A percentile compares a stretch with the other conserved stretches of the same genome.
Evolutionary conservation across 495 filamentous ascomycete species (phyloP).

Genomic region (Filosporella fistucella): DNA sequence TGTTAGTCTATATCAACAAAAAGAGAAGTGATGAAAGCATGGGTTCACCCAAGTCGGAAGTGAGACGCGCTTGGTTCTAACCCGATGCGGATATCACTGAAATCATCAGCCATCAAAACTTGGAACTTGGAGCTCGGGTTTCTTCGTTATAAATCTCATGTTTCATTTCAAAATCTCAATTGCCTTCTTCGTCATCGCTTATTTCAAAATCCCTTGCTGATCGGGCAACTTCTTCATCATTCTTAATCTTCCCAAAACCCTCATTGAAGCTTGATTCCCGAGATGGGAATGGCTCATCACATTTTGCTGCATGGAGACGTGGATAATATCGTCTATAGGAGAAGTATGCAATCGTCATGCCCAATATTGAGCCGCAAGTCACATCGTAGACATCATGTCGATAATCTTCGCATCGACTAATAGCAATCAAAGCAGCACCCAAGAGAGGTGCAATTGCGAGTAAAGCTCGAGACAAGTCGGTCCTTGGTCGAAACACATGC

Average conservation of each 20-base stretch:
- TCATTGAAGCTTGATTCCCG: conserved; percentile 19
- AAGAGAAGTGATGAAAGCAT: too few species aligned
- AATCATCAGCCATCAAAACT: too few species aligned
- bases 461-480: conserved; percentile 64
- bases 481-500: conserved; percentile 69
- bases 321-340: conserved; percentile 71
- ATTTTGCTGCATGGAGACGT: conserved; percentile 37
- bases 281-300: conserved; percentile 44
- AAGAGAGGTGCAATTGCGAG: conserved; percentile 66
- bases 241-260: conserved; percentile 24
- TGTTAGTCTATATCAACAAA: too few species aligned
- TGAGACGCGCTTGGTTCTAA: too few species aligned
- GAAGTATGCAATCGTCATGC: conserved; percentile 70
- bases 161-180: neutral
- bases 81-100: too few species aligned
- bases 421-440: conserved; percentile 80
- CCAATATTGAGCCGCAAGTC: conserved; percentile 67
- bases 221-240: conserved; percentile 22
- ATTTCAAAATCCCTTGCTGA: conserved; percentile 14
- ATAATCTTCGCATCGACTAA: conserved; percentile 91
- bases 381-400: conserved; percentile 92
- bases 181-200: conserved; percentile 16
- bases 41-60: too few species aligned
- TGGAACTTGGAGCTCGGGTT: too few species aligned
- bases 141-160: too few species aligned